A percentile compares a stretch with the other conserved stretches of the same genome.
Evolutionary conservation across 345 rosid species (phyloP).

Genomic region (Abelmoschus esculentus): DNA sequence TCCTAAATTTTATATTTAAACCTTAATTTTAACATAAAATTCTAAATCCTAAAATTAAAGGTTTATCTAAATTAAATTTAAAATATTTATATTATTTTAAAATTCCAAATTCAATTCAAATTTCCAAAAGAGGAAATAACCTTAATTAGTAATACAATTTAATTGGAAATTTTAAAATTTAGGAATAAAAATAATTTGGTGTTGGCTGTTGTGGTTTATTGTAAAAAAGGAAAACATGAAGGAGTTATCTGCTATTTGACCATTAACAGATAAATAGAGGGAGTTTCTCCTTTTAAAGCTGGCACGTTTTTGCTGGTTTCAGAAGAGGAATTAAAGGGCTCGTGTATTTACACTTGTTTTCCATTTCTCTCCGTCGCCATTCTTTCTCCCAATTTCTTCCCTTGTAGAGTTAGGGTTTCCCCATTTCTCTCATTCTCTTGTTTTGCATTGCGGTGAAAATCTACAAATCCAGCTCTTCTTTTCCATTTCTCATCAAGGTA

Average conservation of each 20-base stretch:
- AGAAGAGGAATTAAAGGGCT: conserved; percentile 2
- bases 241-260: neutral
- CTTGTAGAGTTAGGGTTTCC: conserved; percentile 28
- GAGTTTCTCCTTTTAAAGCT: neutral
- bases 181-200: neutral
- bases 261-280: conserved; percentile 12
- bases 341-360: conserved; percentile 20
- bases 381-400: conserved; percentile 12
- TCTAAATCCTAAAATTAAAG: too few relatives aligned
- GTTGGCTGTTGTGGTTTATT: neutral
- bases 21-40: too few relatives aligned
- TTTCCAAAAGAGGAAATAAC: neutral
- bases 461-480: neutral
- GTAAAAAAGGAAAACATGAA: neutral
- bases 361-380: conserved; percentile 15
- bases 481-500: conserved; percentile 18
- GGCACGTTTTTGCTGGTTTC: conserved; percentile 17
- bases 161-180: neutral
- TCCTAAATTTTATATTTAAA: too few relatives aligned
- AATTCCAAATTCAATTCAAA: too few relatives aligned
- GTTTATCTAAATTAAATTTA: too few relatives aligned
- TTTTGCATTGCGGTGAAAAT: conserved; percentile 11
- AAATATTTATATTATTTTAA: neutral
- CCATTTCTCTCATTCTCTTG: neutral
- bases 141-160: neutral